These are phyloP conservation scores for Suillus bovinus DNA, from an alignment of 768 basidiomycete genomes.

Conservation along the genomic window DNA sequence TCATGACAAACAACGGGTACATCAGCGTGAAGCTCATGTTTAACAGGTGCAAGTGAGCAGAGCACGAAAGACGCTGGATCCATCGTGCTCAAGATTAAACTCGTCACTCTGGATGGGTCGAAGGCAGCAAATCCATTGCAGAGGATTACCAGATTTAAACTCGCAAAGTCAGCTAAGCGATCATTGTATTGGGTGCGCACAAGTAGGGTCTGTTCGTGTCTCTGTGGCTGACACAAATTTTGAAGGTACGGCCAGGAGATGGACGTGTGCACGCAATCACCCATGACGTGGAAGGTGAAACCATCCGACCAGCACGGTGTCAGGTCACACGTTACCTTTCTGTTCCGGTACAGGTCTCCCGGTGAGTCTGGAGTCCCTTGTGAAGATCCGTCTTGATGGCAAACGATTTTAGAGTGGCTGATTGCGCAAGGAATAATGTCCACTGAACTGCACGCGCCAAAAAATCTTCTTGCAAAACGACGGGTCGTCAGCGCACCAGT, in stretches of 20 bases:
- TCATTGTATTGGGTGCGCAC: constrained; percentile 47
- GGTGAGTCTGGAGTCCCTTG: constrained; percentile 37
- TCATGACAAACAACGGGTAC: background rate
- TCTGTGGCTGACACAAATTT: constrained; percentile 11
- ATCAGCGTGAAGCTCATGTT: constrained; percentile 6
- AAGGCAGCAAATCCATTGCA: constrained; percentile 46
- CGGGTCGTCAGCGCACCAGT: constrained; percentile 45
- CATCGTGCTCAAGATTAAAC: constrained; percentile 51
- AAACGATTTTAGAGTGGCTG: constrained; percentile 44
- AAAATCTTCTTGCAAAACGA: constrained; percentile 29
- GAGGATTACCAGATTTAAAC: constrained; percentile 35
- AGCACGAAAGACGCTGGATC: constrained; percentile 44
- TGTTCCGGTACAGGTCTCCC: constrained; percentile 61
- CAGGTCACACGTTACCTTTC: constrained; percentile 61
- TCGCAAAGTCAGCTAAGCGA: constrained; percentile 42
- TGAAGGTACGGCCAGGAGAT: constrained; percentile 52
- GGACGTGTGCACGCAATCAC: constrained; percentile 39
- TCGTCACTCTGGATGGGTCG: constrained; percentile 28
- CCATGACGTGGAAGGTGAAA: constrained; percentile 54
- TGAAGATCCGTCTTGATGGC: background rate
- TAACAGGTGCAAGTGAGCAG: constrained; percentile 23
- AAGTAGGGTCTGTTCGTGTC: background rate
- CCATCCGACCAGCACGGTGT: constrained; percentile 43
- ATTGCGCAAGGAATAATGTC: constrained; percentile 52
- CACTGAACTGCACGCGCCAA: constrained; percentile 19